Evolutionary conservation across 208 protist species (phyloP), one percentile per base, ranked within the genome.

Genomic region (Trichomonas tenax): DNA sequence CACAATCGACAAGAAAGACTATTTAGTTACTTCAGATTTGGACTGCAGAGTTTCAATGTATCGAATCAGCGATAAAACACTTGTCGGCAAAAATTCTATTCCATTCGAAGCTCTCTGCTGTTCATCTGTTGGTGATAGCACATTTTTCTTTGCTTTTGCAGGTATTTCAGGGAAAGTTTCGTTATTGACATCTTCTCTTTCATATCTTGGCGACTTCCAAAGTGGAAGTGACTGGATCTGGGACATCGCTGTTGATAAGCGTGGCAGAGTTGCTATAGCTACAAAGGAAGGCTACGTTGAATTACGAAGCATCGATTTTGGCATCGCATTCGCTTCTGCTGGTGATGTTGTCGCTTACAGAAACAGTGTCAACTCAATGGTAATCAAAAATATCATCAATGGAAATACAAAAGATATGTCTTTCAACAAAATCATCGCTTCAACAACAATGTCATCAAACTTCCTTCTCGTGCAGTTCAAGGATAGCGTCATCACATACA

Each of bases 31-130:
- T 38, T 34, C 86, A 38, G 86, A 93, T 51, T 51, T 93, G 9
- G 86, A 93, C 46, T 93, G 86, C n/a, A 41, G 86, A 51, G 44
- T 93, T 51, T 93, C 86, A 93, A 93, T 93, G 86, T 93, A 93
- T 36, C 0, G 86, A 38, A 31, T 44, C 1, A 51, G 26, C 31
- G 86, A 93, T 51, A 48, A 93, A 93, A 38, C 44, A 93, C 44
- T 93, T 34, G 44, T 93, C 44, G 86, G 86, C 17, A 93, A 93
- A 38, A 93, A 93, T 15, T 34, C 86, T 31, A 41, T 93, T 26
- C 44, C 86, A 34, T 93, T 93, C 51, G 86, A 93, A 38, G 40
- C 86, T 31, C 26, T 93, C 0, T 93, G 86, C 31, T 93, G 40
- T 6, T 34, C 31, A 93, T 51, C 44, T 26, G 45, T 93, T 38